These are phyloP conservation scores for Aspergillus transmontanensis DNA, from an alignment of 2,329 filamentous ascomycete species.

Conservation along the genomic window DNA sequence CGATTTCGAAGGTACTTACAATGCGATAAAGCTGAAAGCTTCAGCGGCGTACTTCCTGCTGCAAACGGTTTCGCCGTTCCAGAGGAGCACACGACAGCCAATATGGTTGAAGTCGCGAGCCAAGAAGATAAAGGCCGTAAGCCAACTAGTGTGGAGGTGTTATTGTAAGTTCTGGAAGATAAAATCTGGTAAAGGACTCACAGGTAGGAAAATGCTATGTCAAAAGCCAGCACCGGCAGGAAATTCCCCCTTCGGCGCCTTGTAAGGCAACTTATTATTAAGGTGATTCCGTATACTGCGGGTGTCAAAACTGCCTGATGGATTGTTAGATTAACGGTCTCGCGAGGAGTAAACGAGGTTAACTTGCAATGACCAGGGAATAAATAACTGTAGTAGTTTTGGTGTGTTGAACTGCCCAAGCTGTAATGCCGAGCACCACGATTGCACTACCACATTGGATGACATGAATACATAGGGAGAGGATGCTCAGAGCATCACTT, in stretches of 20 bases:
- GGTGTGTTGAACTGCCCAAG: neutral
- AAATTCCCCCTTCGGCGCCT: neutral
- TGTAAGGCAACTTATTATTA: neutral
- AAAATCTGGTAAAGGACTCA: neutral
- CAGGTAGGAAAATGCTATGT: neutral
- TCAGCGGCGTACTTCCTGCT: constrained; percentile 23
- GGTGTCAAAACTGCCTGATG: neutral
- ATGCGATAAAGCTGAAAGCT: constrained; percentile 25
- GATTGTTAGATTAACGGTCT: neutral
- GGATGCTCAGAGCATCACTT: neutral
- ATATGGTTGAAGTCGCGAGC: neutral
- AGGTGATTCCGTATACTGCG: neutral
- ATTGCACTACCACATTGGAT: neutral
- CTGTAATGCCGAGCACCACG: neutral
- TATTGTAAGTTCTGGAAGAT: neutral
- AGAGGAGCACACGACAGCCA: constrained; percentile 14
- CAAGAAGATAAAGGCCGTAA: neutral
- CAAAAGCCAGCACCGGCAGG: neutral
- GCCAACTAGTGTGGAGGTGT: neutral
- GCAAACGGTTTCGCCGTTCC: constrained; percentile 22
- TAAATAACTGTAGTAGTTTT: neutral
- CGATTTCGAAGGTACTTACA: neutral
- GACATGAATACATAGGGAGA: neutral
- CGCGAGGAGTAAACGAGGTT: neutral
- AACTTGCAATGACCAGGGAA: neutral